Evolutionary conservation across 108 stramenopile genomes (phyloP), one percentile per base, ranked within the genome.

Genomic region (Cyclostephanos invisitatus): DNA sequence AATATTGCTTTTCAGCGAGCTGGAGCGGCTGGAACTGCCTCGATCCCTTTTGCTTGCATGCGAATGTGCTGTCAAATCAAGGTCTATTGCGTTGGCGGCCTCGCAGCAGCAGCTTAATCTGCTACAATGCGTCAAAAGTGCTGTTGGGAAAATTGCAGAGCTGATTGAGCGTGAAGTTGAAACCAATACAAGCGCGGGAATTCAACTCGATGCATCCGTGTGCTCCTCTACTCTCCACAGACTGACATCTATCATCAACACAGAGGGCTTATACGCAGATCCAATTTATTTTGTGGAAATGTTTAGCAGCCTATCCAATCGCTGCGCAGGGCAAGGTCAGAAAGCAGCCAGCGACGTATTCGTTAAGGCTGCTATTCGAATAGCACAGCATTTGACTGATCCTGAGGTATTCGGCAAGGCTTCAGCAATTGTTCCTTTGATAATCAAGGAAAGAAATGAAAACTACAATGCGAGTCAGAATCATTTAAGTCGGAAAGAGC

Each of bases 1-100:
- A 5, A 12, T 74, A 10, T 72, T 75, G 9, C 63, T 92, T 40
- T 69, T 92, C 42, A 58, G 63, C 1, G 88, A 90, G 66, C 73
- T 94, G 64, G 64, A 59, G 12, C 69, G 70, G 27, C 60, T 68
- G 1, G 70, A 84, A 47, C 36, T 92, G 36, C 91, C 89, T 8
- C 75, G 93, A 46, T 86, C 88, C 18, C 62, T 90, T 25, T 75
- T 94, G 3, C 71, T 85, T 57, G 86, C 84, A 20, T 83, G 81
- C 11, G 91, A 94, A 54, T 85, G 78, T 65, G 80, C 83, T 48
- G 49, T 74, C 35, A 54, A 80, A 27, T 80, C 72, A 29, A 69
- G 64, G 35, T 68, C 72, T 21, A 21, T 73, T 25, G 67, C 73
- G 32, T 27, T 54, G 37, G 78, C 68, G 18, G 63, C 62, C 32